These are phyloP conservation scores for Mycena kentingensis DNA, from an alignment of 768 basidiomycete genomes.

Conservation along the genomic window DNA sequence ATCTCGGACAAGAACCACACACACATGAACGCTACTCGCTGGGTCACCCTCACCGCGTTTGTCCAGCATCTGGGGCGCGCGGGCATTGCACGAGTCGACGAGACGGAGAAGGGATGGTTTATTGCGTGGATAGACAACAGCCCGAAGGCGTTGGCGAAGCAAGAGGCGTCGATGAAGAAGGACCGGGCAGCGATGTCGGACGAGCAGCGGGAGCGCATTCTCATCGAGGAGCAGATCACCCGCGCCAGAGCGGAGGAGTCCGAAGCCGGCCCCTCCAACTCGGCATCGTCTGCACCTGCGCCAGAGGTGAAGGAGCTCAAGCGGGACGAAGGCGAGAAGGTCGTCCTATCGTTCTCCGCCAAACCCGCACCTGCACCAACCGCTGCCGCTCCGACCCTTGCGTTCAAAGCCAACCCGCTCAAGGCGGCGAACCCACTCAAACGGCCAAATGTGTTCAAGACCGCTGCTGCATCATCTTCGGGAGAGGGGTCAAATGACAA, in stretches of 20 bases:
- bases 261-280: slow-evolving; percentile 36
- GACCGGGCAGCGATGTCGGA: slow-evolving; percentile 90
- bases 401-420: slow-evolving; percentile 65
- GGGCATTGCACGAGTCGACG: slow-evolving; percentile 90
- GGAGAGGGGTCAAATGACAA: slow-evolving; percentile 47
- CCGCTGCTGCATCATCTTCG: slow-evolving; percentile 36
- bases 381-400: slow-evolving; percentile 37
- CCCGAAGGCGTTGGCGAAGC: slow-evolving; percentile 90
- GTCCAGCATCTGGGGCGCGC: slow-evolving; percentile 82
- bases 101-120: slow-evolving; percentile 99
- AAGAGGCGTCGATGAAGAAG: slow-evolving; percentile 88
- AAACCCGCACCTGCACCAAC: slow-evolving; percentile 48
- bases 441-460: slow-evolving; percentile 74
- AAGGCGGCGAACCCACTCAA: slow-evolving; percentile 58
- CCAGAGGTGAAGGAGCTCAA: slow-evolving; percentile 63
- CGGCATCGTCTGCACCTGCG: slow-evolving; percentile 32
- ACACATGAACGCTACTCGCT: slow-evolving; percentile 98
- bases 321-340: slow-evolving; percentile 75
- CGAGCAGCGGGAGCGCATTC: slow-evolving; percentile 88
- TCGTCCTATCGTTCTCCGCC: slow-evolving; percentile 70
- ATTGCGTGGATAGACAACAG: slow-evolving; percentile 97
- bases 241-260: slow-evolving; percentile 61
- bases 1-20: slow-evolving; percentile 92
- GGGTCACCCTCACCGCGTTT: slow-evolving; percentile 98
- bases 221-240: slow-evolving; percentile 93